Evolutionary conservation across 208 protist genomes (phyloP).

Genomic region (Trypanosoma platydactyli): DNA sequence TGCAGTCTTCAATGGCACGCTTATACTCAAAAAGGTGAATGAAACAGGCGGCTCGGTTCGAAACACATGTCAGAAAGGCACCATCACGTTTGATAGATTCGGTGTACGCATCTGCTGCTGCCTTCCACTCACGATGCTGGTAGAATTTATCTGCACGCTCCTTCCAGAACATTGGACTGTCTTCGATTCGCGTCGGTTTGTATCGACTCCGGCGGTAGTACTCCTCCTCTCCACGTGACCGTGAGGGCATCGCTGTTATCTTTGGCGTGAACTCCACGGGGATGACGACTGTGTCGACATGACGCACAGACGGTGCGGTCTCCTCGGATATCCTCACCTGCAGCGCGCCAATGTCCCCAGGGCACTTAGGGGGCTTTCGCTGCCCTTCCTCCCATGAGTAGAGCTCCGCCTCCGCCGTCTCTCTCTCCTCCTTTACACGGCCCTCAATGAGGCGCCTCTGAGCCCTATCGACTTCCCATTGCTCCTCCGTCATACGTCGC

Average conservation of each 20-base stretch:
- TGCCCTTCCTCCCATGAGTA: constrained; percentile 70
- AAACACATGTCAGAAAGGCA: constrained; percentile 88
- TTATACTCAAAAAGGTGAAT: constrained; percentile 82
- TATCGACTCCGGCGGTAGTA: constrained; percentile 92
- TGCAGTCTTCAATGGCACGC: constrained; percentile 84
- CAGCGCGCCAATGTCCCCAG: constrained; percentile 18
- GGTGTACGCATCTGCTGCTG: constrained; percentile 84
- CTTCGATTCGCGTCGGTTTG: constrained; percentile 89
- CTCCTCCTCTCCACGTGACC: constrained; percentile 88
- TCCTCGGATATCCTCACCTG: background rate
- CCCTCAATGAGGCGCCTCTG: constrained; percentile 79
- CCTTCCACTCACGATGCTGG: constrained; percentile 66
- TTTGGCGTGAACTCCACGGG: constrained; percentile 89
- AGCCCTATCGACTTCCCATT: constrained; percentile 89
- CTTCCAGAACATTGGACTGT: constrained; percentile 93
- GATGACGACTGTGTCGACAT: constrained; percentile 74
- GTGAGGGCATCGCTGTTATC: constrained; percentile 69
- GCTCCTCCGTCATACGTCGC: constrained; percentile 83
- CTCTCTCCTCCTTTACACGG: constrained; percentile 63
- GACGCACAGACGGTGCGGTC: constrained; percentile 48
- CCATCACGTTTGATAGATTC: constrained; percentile 93
- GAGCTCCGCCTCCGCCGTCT: constrained; percentile 64
- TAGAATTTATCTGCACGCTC: constrained; percentile 85
- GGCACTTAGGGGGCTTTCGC: constrained; percentile 11
- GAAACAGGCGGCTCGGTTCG: constrained; percentile 87